Evolutionary conservation across 768 basidiomycete genomes (phyloP).

Genomic region (Boletellus sp.): DNA sequence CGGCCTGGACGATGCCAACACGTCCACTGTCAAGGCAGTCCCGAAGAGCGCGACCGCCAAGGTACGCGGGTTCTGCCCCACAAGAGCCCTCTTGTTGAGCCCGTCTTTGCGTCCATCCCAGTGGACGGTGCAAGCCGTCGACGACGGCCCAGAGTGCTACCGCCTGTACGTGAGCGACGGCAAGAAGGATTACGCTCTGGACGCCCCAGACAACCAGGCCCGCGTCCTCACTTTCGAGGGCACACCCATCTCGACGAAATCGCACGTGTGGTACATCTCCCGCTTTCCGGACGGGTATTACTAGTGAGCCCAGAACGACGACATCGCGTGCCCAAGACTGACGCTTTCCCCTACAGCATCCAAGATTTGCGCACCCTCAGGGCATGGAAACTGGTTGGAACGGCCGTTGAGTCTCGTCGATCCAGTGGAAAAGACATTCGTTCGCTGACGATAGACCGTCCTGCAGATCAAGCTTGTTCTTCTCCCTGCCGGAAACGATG

Average conservation of each 20-base stretch:
- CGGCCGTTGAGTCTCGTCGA: background rate
- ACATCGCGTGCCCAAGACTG: background rate
- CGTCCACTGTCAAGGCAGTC: conserved; percentile 1
- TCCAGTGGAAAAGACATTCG: too few species aligned
- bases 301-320: background rate
- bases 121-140: conserved; percentile 10
- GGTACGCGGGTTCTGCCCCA: background rate
- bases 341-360: background rate
- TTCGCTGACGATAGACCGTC: background rate
- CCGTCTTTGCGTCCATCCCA: background rate
- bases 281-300: conserved; percentile 5
- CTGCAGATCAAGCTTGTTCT: conserved; percentile 3
- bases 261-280: conserved; percentile 5
- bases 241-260: conserved; percentile 3
- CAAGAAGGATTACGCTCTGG: conserved; percentile 4
- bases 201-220: background rate
- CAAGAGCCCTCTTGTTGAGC: background rate
- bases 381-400: conserved; percentile 7
- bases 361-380: background rate
- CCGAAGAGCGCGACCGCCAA: background rate
- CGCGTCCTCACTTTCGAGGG: background rate
- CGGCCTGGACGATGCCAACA: background rate
- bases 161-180: conserved; percentile 10
- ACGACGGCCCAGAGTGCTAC: conserved; percentile 4
- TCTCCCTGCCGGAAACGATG: conserved; percentile 3